Percentiles rank a stretch among this genome's conserved stretches.
Conservation (phyloP, 495 filamentous ascomycete species). For the Coniosporium apollinis region DNA sequence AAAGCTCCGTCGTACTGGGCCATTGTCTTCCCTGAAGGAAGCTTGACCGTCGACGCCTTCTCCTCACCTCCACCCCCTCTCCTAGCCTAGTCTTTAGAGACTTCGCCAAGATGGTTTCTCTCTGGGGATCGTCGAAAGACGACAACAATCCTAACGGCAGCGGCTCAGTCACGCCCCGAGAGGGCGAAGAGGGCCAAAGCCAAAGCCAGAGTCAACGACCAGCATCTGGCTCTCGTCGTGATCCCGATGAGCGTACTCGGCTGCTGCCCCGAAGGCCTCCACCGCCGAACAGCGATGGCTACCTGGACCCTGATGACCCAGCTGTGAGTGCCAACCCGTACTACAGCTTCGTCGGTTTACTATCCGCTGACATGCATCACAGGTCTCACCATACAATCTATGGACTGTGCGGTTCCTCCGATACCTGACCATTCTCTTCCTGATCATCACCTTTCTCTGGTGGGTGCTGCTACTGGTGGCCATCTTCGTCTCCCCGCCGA, state of each 20-base stretch:
- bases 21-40: no score
- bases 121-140: conserved; percentile 36
- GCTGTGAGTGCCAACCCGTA: conserved; percentile 38
- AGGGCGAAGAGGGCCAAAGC: conserved; percentile 14
- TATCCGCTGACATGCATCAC: conserved; percentile 1
- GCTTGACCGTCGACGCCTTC: no score
- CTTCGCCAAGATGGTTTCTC: conserved; percentile 2
- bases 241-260: conserved; percentile 56
- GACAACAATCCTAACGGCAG: conserved; percentile 14
- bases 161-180: conserved; percentile 7
- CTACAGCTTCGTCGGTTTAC: background rate
- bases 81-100: no score
- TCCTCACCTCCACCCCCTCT: no score
- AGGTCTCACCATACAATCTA: conserved; percentile 93
- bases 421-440: conserved; percentile 54
- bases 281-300: conserved; percentile 38
- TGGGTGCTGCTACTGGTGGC: conserved; percentile 77
- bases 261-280: conserved; percentile 34
- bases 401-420: conserved; percentile 70
- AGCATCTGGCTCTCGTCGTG: conserved; percentile 12
- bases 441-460: conserved; percentile 66
- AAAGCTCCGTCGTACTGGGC: no score
- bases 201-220: conserved; percentile 7
- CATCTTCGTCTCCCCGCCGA: conserved; percentile 74
- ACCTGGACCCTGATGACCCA: conserved; percentile 84